Evolutionary conservation across 2,329 filamentous ascomycete genomes (phyloP), one percentile per base, ranked within the genome.

Genomic region (Sclerotinia nivalis): DNA sequence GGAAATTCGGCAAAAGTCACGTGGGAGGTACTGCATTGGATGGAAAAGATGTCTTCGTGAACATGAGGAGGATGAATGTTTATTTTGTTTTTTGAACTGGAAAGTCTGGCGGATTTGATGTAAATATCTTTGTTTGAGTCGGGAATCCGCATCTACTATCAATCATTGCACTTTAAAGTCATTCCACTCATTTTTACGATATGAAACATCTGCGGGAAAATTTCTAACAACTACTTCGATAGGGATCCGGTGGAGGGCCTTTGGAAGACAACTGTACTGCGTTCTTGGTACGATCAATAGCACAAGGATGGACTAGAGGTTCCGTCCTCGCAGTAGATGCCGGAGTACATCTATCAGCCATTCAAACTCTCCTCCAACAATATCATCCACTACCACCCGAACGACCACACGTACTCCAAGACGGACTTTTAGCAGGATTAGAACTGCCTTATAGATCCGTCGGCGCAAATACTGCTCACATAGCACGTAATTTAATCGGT

Each of bases 311-410:
- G 96, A 84, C 86, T 62, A 91, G 89, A 75, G 90, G 91, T 58
- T 97, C 93, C 0, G 80, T 97, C 54, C 84, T 98, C 40, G 93
- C 95, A n/a, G 91, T 99, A 66, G 96, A 99, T 82, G 94, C 93
- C 13, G 96, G 96, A 61, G 93, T 94, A 45, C 92, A 97, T 79
- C 86, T 99, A 54, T 89, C 92, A 40, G 89, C 93, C 69, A 97
- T 99, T 69, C 88, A 88, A n/a, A 86, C 87, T 61, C 91, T 97
- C 61, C 84, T 99, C 37, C 73, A 77, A 62, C 20, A 60, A n/a
- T 72, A 83, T 83, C 3, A 80, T 81, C 69, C 83, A 81, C 80
- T 80, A 15, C 73, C 72, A 34, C 71, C 82, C 8, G 69, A 81
- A 5, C 80, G 85, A 22, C 85, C 86, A 0, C 83, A 89, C 22